A percentile compares a stretch with the other conserved stretches of the same genome.
Evolutionary conservation across 768 basidiomycete species (phyloP).

Genomic region (Rhizopogon sp.): DNA sequence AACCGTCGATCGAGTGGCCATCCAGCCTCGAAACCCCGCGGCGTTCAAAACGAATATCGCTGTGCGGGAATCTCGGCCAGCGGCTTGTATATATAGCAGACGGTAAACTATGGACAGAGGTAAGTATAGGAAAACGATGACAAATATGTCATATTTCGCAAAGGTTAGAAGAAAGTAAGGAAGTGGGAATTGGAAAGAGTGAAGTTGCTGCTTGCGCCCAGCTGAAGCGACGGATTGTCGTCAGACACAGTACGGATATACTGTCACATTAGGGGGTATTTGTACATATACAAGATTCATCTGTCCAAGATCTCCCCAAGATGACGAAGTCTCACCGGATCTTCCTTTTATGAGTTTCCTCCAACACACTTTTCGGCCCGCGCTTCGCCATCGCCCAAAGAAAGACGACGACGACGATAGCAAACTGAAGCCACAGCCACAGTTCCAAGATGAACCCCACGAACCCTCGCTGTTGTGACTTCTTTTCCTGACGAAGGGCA

Average conservation of each 20-base stretch:
- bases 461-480: conserved; percentile 27
- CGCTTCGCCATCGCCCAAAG: conserved; percentile 75
- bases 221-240: no score
- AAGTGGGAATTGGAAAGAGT: no score
- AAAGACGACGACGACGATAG: conserved; percentile 69
- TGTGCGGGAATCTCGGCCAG: no score
- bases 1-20: no score
- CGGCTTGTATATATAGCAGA: no score
- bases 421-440: conserved; percentile 85
- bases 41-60: no score
- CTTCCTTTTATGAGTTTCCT: conserved; percentile 34
- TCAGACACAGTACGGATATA: neutral
- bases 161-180: no score
- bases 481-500: conserved; percentile 6
- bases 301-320: conserved; percentile 1
- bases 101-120: no score
- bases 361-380: conserved; percentile 67
- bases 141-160: no score
- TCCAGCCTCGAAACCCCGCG: no score
- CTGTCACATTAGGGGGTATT: neutral
- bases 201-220: no score
- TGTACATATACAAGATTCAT: conserved; percentile 10
- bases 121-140: no score
- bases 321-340: conserved; percentile 2
- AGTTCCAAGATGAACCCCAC: conserved; percentile 57